Conservation (phyloP, 768 basidiomycete species). For the Arthromyces matolae region DNA sequence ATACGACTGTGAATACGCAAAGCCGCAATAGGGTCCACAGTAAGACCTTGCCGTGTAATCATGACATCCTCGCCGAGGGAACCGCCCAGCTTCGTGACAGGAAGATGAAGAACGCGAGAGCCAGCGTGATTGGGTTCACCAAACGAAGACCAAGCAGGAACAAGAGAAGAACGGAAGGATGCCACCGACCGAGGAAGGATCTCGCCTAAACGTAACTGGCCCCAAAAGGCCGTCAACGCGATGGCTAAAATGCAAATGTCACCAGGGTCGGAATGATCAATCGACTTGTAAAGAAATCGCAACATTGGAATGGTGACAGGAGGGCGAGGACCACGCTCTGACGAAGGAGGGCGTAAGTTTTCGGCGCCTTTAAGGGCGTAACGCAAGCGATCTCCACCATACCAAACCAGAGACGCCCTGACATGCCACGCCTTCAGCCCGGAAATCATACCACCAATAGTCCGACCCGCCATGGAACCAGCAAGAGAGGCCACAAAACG, state of each 20-base stretch:
- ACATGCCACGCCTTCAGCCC: constrained; percentile 34
- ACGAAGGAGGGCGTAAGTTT: constrained; percentile 21
- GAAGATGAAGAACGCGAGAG: constrained; percentile 21
- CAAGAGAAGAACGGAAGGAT: neutral
- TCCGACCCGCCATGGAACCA: constrained; percentile 16
- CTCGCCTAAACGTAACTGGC: constrained; percentile 30
- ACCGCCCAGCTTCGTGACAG: constrained; percentile 20
- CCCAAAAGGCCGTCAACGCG: constrained; percentile 28
- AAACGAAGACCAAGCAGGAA: constrained; percentile 5
- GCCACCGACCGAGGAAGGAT: neutral
- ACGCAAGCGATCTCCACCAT: constrained; percentile 13
- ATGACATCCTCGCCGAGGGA: constrained; percentile 16
- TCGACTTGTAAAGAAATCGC: constrained; percentile 5
- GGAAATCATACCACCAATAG: constrained; percentile 20
- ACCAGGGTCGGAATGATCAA: constrained; percentile 4
- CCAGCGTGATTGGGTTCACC: neutral
- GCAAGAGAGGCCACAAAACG: constrained; percentile 23
- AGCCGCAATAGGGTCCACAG: constrained; percentile 20
- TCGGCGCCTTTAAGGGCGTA: constrained; percentile 22
- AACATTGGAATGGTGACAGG: constrained; percentile 22
- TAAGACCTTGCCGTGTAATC: constrained; percentile 6
- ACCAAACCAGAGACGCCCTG: constrained; percentile 22
- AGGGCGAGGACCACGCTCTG: constrained; percentile 10
- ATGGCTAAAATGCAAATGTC: constrained; percentile 22
- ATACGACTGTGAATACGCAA: too few relatives aligned